phyloP scores from a whole-genome alignment of 75 land plant species.

The Ceratopteris richardii region DNA sequence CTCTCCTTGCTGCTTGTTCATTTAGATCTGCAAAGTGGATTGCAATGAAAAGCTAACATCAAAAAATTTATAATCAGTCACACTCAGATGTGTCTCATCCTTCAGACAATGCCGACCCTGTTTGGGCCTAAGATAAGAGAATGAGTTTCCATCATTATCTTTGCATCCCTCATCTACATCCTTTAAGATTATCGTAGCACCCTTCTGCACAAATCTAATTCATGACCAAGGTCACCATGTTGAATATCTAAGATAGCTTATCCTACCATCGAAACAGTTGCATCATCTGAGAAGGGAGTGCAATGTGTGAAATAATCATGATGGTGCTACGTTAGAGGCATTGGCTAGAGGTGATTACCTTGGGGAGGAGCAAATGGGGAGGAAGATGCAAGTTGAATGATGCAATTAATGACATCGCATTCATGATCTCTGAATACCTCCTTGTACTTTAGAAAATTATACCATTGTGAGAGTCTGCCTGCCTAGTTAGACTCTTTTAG shows the following conservation, averaged over 20 bases:
- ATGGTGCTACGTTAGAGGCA: neutral
- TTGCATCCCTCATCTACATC: too few relatives aligned
- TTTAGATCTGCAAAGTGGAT: too few relatives aligned
- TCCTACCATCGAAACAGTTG: neutral
- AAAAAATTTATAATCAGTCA: too few relatives aligned
- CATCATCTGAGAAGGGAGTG: neutral
- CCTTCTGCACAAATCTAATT: neutral
- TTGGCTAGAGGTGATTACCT: neutral
- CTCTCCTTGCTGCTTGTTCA: too few relatives aligned
- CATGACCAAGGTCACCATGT: neutral
- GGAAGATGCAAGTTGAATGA: neutral
- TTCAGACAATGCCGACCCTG: too few relatives aligned
- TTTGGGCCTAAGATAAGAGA: too few relatives aligned
- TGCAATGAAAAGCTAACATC: too few relatives aligned
- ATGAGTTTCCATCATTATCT: neutral
- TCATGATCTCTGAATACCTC: slow-evolving; percentile 49
- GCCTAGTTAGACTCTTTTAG: slow-evolving; percentile 23
- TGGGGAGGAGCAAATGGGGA: neutral
- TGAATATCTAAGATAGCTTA: neutral
- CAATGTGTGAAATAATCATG: neutral
- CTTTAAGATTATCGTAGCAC: too few relatives aligned
- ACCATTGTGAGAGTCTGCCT: slow-evolving; percentile 54
- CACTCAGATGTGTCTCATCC: too few relatives aligned
- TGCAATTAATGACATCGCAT: slow-evolving; percentile 13
- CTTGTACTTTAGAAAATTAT: slow-evolving; percentile 61